A percentile compares a stretch with the other conserved stretches of the same genome.
Evolutionary conservation across 2,329 filamentous ascomycete genomes (phyloP).

Genomic region (Chrysoporthe deuterocubensis): DNA sequence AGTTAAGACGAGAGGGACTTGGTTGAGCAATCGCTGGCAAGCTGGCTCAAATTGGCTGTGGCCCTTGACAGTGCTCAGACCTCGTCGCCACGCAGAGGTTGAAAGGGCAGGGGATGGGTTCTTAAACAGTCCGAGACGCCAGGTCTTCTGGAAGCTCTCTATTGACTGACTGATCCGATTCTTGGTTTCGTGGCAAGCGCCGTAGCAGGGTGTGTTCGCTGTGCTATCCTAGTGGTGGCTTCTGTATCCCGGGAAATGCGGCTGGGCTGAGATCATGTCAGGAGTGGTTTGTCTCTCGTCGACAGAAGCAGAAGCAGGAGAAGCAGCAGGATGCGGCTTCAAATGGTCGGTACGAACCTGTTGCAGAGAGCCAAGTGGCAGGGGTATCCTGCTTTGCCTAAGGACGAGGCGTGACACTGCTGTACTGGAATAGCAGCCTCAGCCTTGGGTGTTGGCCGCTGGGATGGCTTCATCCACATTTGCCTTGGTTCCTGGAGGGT

Average conservation of each 20-base stretch:
- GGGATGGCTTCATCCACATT: slow-evolving; percentile 25
- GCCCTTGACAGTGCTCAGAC: slow-evolving; percentile 22
- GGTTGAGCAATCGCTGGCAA: slow-evolving; percentile 23
- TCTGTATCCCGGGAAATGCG: slow-evolving; percentile 14
- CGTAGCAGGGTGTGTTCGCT: slow-evolving; percentile 27
- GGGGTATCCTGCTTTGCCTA: slow-evolving; percentile 22
- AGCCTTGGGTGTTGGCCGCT: slow-evolving; percentile 17
- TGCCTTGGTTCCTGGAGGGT: slow-evolving; percentile 23
- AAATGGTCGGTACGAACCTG: slow-evolving; percentile 30
- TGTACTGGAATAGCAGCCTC: slow-evolving; percentile 24
- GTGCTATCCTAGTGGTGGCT: slow-evolving; percentile 25
- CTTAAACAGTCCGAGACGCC: slow-evolving; percentile 28
- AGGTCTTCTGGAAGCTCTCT: slow-evolving; percentile 29
- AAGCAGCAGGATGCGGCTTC: slow-evolving; percentile 28
- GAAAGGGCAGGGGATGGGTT: slow-evolving; percentile 23
- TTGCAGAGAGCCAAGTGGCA: slow-evolving; percentile 27
- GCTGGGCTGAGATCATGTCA: slow-evolving; percentile 25
- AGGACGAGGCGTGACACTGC: slow-evolving; percentile 19
- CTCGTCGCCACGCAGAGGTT: slow-evolving; percentile 10
- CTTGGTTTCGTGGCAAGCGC: slow-evolving; percentile 28
- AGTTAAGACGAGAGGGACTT: slow-evolving; percentile 19
- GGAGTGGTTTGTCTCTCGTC: slow-evolving; percentile 27
- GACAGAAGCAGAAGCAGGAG: slow-evolving; percentile 12
- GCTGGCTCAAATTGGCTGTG: slow-evolving; percentile 14
- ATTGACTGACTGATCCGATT: slow-evolving; percentile 24